A percentile compares a stretch with the other conserved stretches of the same genome.
Evolutionary conservation across 2,329 filamentous ascomycete species (phyloP).

Genomic region (Verticillium isaacii): DNA sequence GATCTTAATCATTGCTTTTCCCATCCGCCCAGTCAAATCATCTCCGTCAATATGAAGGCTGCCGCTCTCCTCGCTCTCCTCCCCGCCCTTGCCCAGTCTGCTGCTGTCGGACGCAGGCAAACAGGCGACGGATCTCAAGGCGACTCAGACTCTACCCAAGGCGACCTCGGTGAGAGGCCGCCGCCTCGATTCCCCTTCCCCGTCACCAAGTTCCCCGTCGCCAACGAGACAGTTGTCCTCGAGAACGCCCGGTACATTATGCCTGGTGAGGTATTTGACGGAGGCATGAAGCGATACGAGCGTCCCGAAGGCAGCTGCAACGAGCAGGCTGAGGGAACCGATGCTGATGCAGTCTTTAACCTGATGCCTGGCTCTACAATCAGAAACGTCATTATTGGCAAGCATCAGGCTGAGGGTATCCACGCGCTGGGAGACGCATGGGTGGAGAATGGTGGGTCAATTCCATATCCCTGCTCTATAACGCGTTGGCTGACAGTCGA

Average conservation of each 20-base stretch:
- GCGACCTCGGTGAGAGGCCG: conserved; percentile 18
- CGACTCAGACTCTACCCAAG: conserved; percentile 18
- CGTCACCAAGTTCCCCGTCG: conserved; percentile 20
- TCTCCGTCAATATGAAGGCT: conserved; percentile 16
- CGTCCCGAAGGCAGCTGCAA: conserved; percentile 34
- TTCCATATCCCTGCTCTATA: not conserved
- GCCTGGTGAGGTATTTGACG: conserved; percentile 25
- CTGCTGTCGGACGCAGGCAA: conserved; percentile 7
- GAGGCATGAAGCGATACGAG: conserved; percentile 31
- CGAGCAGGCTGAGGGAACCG: conserved; percentile 37
- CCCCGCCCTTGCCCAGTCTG: conserved; percentile 11
- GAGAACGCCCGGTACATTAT: conserved; percentile 24
- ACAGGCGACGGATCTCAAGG: conserved; percentile 16
- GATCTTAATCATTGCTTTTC: not conserved
- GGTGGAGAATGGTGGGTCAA: conserved; percentile 21
- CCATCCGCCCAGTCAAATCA: not conserved
- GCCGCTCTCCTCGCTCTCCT: conserved; percentile 15
- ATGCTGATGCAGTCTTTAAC: conserved; percentile 33
- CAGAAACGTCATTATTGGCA: conserved; percentile 32
- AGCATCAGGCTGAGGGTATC: conserved; percentile 26
- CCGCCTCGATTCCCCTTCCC: conserved; percentile 23
- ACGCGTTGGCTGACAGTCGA: not conserved
- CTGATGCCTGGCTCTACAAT: conserved; percentile 28
- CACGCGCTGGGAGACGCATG: conserved; percentile 23
- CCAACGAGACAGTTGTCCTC: conserved; percentile 21